phyloP scores from a whole-genome alignment of 306 rosid genomes.

The Corylus avellana region DNA sequence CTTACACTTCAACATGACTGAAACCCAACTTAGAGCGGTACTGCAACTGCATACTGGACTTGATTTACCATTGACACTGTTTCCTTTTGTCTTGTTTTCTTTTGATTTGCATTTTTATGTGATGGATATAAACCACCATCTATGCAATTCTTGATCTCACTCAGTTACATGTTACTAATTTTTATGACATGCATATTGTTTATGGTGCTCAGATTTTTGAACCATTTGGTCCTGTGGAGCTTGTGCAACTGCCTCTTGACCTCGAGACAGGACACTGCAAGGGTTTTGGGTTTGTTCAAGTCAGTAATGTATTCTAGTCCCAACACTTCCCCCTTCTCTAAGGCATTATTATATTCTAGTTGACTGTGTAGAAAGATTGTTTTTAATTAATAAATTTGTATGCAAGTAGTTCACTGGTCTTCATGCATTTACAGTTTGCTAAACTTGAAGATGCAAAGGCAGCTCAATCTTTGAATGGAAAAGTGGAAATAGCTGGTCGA shows the following conservation, averaged over 20 bases:
- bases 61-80: not conserved
- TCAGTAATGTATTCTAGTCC: conserved; percentile 39
- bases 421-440: conserved; percentile 67
- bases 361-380: conserved; percentile 6
- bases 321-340: no score
- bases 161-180: conserved; percentile 4
- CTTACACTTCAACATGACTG: conserved; percentile 98
- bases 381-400: conserved; percentile 4
- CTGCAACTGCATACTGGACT: not conserved
- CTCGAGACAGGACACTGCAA: conserved; percentile 98
- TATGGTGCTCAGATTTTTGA: conserved; percentile 77
- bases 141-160: conserved; percentile 8
- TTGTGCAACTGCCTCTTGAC: conserved; percentile 93
- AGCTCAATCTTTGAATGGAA: conserved; percentile 96
- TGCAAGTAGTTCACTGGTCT: conserved; percentile 13
- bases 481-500: conserved; percentile 94
- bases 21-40: conserved; percentile 93
- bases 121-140: not conserved
- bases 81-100: not conserved
- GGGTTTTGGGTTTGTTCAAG: conserved; percentile 98
- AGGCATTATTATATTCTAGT: conserved; percentile 19
- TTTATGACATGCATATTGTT: conserved; percentile 18
- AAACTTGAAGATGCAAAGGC: conserved; percentile 96
- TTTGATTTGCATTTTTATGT: not conserved
- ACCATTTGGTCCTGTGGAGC: conserved; percentile 96